Evolutionary conservation across 495 filamentous ascomycete genomes (phyloP).

Genomic region (Pseudomonodictys pantanalensis): DNA sequence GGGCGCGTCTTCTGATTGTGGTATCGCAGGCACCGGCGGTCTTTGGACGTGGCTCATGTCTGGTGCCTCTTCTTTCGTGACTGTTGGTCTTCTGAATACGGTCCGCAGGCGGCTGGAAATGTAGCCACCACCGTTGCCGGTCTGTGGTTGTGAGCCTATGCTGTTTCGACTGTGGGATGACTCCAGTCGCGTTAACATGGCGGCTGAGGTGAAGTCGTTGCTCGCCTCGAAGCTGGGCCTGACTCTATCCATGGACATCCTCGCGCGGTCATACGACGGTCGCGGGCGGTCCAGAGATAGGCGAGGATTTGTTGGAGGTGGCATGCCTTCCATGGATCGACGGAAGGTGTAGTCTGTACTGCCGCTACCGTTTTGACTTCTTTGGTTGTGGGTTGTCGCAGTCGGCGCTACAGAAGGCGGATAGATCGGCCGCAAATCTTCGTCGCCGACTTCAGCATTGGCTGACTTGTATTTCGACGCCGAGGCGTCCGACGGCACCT

Average conservation of each 20-base stretch:
- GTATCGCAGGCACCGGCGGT: not conserved
- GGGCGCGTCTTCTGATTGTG: not conserved
- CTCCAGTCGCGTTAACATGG: conserved; percentile 78
- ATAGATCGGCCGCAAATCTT: conserved; percentile 87
- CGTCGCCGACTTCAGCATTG: conserved; percentile 62
- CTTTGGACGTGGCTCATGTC: not conserved
- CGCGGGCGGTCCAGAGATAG: conserved; percentile 51
- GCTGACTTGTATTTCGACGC: conserved; percentile 46
- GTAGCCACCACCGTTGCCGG: not conserved
- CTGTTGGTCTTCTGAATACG: conserved; percentile 25
- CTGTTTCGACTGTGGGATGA: conserved; percentile 27
- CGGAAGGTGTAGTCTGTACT: conserved; percentile 78
- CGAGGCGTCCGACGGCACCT: conserved; percentile 62
- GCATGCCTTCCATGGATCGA: conserved; percentile 22
- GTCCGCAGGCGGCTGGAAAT: conserved; percentile 28
- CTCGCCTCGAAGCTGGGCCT: conserved; percentile 78
- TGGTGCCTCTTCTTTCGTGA: conserved; percentile 28
- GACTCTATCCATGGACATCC: conserved; percentile 69
- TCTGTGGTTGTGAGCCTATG: not conserved
- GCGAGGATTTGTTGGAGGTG: conserved; percentile 1
- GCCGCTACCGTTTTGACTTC: conserved; percentile 87
- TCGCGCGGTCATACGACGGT: conserved; percentile 74
- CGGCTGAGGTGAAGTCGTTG: conserved; percentile 87
- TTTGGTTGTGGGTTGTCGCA: conserved; percentile 74
- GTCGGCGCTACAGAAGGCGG: conserved; percentile 78